Base-by-base conservation (phyloP, 2,329 filamentous ascomycete genomes). In the Chaetomium sp. region DNA sequence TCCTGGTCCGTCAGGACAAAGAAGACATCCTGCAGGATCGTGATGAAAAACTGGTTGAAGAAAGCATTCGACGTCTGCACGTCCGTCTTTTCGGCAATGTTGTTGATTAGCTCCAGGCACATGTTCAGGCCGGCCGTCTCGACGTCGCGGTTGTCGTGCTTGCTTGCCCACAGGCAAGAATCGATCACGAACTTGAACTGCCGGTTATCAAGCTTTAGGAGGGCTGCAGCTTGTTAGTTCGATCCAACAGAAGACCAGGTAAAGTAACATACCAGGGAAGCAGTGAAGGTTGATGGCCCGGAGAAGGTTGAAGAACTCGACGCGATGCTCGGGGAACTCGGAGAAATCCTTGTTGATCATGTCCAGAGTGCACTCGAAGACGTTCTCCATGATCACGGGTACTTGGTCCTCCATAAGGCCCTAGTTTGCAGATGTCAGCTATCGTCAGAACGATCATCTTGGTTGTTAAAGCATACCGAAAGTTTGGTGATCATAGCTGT, bases 301-400 rank as follows among this genome's bases (percentile, higher is more conserved):
- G 45, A 99, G 85, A 27, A 99, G 86, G 78, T 97, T 97, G 85
- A 99, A 99, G 79, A 99, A 99, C 78, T 98, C 94, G n/a, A 99
- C 95, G 64, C 96, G 90, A 76, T 99, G 95, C 77, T 99, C 95
- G 0, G 95, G 95, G 77, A 96, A 99, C 76, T 99, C 95, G 55
- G 96, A 97, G 79, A 99, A 99, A 78, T 99, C 95, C 81, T 99
- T 99, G 86, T 98, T 99, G 81, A 99, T 99, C 95, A 99, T 99
- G 74, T 97, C 93, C 63, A 99, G 83, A 3, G 95, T 99, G 82
- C 94, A 98, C 78, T 98, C 94, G 73, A 99, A 99, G 29, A 99
- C 92, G 71, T 94, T 96, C 78, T 98, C 93, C 91, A 99, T 97
- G 74, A 99, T 98, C 57, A 90, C 90, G 10, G 95, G 93, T 51